A percentile compares a stretch with the other conserved stretches of the same genome.
phyloP scores from a whole-genome alignment of 2,329 filamentous ascomycete genomes.

The Thielaviopsis cerberus region DNA sequence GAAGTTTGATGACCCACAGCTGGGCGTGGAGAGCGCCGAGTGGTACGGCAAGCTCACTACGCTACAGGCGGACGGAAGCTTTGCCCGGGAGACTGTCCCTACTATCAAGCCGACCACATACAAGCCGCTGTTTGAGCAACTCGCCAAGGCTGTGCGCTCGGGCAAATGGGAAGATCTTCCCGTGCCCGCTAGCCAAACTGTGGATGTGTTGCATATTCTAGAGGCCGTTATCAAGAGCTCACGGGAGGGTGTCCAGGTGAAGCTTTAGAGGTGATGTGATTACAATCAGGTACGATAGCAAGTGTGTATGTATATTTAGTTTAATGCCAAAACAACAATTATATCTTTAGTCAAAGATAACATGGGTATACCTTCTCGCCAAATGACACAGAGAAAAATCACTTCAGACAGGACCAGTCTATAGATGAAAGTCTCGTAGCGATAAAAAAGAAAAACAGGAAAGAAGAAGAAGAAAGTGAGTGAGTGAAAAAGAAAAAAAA shows the following conservation, averaged over 20 bases:
- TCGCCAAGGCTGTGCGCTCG: constrained; percentile 28
- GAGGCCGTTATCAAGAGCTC: constrained; percentile 34
- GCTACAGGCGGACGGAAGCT: constrained; percentile 30
- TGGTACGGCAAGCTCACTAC: constrained; percentile 41
- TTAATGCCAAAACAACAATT: neutral
- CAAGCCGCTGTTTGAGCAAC: constrained; percentile 42
- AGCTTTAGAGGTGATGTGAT: neutral
- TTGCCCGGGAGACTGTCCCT: constrained; percentile 31
- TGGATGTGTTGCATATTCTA: constrained; percentile 34
- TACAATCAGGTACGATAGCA: neutral
- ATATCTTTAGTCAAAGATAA: neutral
- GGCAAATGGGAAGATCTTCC: constrained; percentile 33
- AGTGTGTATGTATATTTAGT: neutral
- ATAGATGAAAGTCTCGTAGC: neutral
- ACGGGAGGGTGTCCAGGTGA: constrained; percentile 27
- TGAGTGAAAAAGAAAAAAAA: neutral
- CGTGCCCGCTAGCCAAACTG: constrained; percentile 32
- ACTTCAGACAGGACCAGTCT: neutral
- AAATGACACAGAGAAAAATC: neutral
- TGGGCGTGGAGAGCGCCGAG: constrained; percentile 41
- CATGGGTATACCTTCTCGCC: constrained; percentile 9
- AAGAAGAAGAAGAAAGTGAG: neutral
- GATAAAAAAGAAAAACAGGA: neutral
- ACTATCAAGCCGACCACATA: constrained; percentile 51
- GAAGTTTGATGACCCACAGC: constrained; percentile 40